phyloP scores from a whole-genome alignment of 1,284 basidiomycete species.

The Cutaneotrichosporon sp. region DNA sequence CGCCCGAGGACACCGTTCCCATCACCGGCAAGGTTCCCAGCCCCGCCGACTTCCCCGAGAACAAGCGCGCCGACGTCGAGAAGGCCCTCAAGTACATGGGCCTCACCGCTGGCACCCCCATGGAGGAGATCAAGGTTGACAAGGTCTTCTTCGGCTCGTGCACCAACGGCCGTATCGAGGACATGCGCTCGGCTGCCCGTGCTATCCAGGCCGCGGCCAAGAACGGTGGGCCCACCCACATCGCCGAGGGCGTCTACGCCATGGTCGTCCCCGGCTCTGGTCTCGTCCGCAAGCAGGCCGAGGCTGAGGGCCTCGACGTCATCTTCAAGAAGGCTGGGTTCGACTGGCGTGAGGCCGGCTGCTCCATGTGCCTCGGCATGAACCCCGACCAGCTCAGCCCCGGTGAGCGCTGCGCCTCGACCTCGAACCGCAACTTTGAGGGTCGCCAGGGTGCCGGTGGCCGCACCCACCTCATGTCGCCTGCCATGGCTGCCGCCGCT shows the following conservation, averaged over 20 bases:
- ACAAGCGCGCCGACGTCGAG: constrained; percentile 71
- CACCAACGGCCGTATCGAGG: constrained; percentile 95
- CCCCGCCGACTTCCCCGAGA: constrained; percentile 67
- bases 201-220: constrained; percentile 62
- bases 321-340: constrained; percentile 93
- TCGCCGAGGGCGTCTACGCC: constrained; percentile 75
- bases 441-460: constrained; percentile 89
- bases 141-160: constrained; percentile 97
- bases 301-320: constrained; percentile 85
- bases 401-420: constrained; percentile 90
- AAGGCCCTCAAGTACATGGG: constrained; percentile 92
- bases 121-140: constrained; percentile 83
- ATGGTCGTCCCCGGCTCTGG: constrained; percentile 97
- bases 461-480: constrained; percentile 87
- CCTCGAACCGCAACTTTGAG: constrained; percentile 96
- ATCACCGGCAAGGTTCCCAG: constrained; percentile 85
- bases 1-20: constrained; percentile 85
- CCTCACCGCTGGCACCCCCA: constrained; percentile 72
- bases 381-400: constrained; percentile 91
- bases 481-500: constrained; percentile 94
- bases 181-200: constrained; percentile 83
- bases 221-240: constrained; percentile 57
- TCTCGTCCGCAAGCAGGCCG: constrained; percentile 89
- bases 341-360: constrained; percentile 96
- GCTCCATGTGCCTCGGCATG: constrained; percentile 98